Conservation (phyloP, 2,329 filamentous ascomycete species). For the Arthrinium puccinioides region DNA sequence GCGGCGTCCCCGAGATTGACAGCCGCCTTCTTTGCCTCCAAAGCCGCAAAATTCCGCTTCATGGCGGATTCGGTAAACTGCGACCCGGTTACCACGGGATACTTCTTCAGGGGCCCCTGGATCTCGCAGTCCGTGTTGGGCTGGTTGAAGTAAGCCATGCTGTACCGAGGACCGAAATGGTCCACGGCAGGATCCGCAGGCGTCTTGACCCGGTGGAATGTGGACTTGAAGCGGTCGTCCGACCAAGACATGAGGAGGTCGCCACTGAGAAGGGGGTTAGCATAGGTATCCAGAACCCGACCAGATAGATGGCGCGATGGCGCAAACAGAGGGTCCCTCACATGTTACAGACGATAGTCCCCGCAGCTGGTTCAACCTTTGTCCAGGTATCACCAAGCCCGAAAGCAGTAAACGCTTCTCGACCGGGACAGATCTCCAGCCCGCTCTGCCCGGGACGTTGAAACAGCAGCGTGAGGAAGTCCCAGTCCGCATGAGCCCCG, state of each 20-base stretch:
- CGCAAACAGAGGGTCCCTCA: no score
- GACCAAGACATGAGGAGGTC: constrained; percentile 61
- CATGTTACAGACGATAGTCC: constrained; percentile 57
- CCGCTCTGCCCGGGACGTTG: constrained; percentile 53
- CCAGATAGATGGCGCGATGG: no score
- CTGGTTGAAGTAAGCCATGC: constrained; percentile 61
- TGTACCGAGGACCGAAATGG: constrained; percentile 54
- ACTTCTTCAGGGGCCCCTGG: constrained; percentile 55
- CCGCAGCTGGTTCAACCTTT: constrained; percentile 46
- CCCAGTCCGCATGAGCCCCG: constrained; percentile 59
- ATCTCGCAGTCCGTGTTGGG: constrained; percentile 50
- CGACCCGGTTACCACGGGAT: constrained; percentile 50
- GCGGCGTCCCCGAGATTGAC: constrained; percentile 3
- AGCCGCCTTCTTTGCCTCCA: constrained; percentile 38
- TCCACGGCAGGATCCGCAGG: constrained; percentile 43
- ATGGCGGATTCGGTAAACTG: constrained; percentile 53
- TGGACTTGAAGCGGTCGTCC: constrained; percentile 61
- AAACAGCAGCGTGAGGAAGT: constrained; percentile 55
- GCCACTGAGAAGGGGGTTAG: constrained; percentile 27
- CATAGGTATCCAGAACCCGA: no score
- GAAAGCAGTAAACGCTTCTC: constrained; percentile 52
- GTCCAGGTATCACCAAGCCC: constrained; percentile 56
- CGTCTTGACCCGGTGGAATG: constrained; percentile 57
- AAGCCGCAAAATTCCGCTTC: constrained; percentile 45
- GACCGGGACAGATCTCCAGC: constrained; percentile 57